A percentile compares a stretch with the other conserved stretches of the same genome.
phyloP scores from a whole-genome alignment of 139 green algal species.

The Diplosphaera chodatii region DNA sequence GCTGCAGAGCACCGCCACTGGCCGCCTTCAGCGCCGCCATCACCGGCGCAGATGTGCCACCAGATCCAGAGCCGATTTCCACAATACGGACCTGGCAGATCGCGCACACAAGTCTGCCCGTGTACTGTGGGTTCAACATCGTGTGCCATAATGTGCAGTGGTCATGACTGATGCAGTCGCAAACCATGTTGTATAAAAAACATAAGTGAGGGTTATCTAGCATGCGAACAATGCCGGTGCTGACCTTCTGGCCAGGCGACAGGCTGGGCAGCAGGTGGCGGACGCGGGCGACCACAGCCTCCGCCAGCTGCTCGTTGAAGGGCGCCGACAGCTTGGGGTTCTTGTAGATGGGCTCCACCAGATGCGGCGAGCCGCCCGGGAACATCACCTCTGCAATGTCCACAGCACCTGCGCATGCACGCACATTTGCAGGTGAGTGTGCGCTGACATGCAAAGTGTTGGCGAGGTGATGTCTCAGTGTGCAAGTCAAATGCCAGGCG shows the following conservation, averaged over 20 bases:
- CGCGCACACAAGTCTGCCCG: no score
- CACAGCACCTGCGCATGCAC: background rate
- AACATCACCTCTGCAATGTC: conserved; percentile 10
- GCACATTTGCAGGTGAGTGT: background rate
- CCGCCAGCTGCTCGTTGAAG: conserved; percentile 16
- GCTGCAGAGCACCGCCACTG: background rate
- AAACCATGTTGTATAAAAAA: no score
- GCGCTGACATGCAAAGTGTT: no score
- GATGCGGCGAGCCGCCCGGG: conserved; percentile 2
- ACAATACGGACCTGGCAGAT: no score
- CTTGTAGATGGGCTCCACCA: conserved; percentile 19
- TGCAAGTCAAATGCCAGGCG: no score
- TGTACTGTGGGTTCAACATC: no score
- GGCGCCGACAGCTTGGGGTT: conserved; percentile 7
- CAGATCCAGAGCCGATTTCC: conserved; percentile 2
- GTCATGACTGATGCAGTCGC: no score
- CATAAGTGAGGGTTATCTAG: no score
- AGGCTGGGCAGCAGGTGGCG: background rate
- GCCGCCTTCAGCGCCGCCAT: conserved; percentile 5
- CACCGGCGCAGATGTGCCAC: conserved; percentile 4
- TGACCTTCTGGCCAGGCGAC: background rate
- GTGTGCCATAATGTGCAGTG: no score
- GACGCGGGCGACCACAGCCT: background rate
- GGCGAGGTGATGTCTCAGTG: no score
- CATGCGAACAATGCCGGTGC: no score